Evolutionary conservation across 2,329 filamentous ascomycete genomes (phyloP), one percentile per base, ranked within the genome.

Genomic region (Penicillium sp.): DNA sequence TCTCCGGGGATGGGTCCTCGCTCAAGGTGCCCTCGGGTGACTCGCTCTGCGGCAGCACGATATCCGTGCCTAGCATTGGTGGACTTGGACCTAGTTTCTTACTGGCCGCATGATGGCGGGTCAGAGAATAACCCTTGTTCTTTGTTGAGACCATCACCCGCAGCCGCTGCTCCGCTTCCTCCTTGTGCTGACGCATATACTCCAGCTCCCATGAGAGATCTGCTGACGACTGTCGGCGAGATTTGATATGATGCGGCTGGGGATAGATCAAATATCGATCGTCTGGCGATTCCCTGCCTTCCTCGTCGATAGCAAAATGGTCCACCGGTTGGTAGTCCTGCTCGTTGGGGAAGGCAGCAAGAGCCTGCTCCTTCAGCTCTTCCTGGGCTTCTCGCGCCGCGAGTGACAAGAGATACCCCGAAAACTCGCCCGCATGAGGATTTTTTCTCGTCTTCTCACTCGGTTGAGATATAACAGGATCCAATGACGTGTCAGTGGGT

Each of bases 21-120:
- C 94, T 85, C 60, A 88, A 84, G 12, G 90, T 94, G 46, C 84
- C 81, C 66, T 91, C 85, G 5, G 91, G 91, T 26, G 90, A 95
- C 8, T 79, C 77, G 64, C 89, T 95, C 64, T 80, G 81, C 32
- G 89, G 87, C 65, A 96, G 95, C 26, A 77, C 75, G 46, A 97
- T 79, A 56, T 95, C 86, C 48, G 76, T 73, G 47, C 91, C 91
- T 9, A 95, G 80, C 90, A 97, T 94, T 8, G 91, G 91, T 36
- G 91, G 91, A 37, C 77, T 79, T 26, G 78, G 77, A 38, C 75
- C 73, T 51, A 82, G 8, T 11, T 26, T 83, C 24, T 76, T 76
- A 24, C 44, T 28, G 9, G 18, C 25, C 3, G 41, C 7, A 72
- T 82, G 79, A 26, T 75, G 73, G 51, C 76, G 71, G 35, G 81